These are phyloP conservation scores for Verticillium nubilum DNA, from an alignment of 2,329 filamentous ascomycete species.

Conservation along the genomic window DNA sequence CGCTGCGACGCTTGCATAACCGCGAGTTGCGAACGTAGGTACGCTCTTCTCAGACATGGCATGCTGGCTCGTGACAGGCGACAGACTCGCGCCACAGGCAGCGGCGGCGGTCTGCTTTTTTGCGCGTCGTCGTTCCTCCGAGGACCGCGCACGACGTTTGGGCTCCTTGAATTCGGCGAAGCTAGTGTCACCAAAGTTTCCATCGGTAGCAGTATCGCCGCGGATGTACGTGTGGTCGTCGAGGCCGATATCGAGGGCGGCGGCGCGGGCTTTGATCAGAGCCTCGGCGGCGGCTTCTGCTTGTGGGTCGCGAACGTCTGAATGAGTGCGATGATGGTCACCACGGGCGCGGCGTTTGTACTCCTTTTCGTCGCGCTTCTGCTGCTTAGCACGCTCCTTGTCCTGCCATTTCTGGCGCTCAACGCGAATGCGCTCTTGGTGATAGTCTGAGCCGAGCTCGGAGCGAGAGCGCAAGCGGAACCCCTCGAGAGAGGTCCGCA, in stretches of 20 bases:
- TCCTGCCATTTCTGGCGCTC: constrained; percentile 59
- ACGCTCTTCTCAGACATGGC: constrained; percentile 31
- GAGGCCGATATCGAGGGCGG: constrained; percentile 14
- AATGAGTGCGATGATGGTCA: constrained; percentile 11
- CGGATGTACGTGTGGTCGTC: not conserved
- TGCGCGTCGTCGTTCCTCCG: not conserved
- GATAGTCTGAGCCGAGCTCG: constrained; percentile 48
- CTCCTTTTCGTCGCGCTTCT: constrained; percentile 56
- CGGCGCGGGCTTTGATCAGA: constrained; percentile 9
- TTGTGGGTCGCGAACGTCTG: constrained; percentile 50
- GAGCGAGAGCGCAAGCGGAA: constrained; percentile 58
- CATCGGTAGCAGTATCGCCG: constrained; percentile 16
- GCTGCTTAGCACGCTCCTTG: constrained; percentile 55
- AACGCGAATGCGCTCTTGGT: constrained; percentile 52
- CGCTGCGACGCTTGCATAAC: constrained; percentile 39
- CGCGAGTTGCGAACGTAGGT: constrained; percentile 33
- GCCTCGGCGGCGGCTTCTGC: constrained; percentile 42
- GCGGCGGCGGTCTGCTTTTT: not conserved
- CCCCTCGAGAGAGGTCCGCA: constrained; percentile 55
- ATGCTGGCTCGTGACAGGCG: constrained; percentile 17
- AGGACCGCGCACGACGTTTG: not conserved
- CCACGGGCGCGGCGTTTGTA: constrained; percentile 51
- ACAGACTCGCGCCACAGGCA: not conserved
- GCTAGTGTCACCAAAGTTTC: not conserved
- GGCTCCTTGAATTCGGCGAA: not conserved